These are phyloP conservation scores for Nothopassalora personata DNA, from an alignment of 2,329 filamentous ascomycete species.

Conservation along the genomic window DNA sequence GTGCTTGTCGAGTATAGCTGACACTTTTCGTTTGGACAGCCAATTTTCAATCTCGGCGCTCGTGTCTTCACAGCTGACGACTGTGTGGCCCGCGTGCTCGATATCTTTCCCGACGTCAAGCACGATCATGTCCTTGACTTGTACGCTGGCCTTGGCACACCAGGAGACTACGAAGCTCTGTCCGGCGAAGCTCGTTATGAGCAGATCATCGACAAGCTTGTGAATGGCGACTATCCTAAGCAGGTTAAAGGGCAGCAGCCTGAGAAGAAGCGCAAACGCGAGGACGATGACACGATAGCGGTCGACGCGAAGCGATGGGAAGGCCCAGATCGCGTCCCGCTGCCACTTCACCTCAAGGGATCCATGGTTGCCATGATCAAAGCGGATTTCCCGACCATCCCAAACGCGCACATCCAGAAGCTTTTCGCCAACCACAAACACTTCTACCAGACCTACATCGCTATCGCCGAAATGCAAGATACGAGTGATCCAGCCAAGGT, in stretches of 20 bases:
- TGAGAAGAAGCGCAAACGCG: constrained; percentile 29
- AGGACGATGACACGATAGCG: constrained; percentile 21
- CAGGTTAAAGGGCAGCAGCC: constrained; percentile 24
- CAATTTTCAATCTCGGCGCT: constrained; percentile 1
- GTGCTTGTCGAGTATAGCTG: too few species aligned
- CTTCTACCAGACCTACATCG: constrained; percentile 36
- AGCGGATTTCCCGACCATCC: constrained; percentile 38
- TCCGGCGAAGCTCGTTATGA: constrained; percentile 19
- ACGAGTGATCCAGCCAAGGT: constrained; percentile 8
- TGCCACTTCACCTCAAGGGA: constrained; percentile 12
- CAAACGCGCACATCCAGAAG: constrained; percentile 33
- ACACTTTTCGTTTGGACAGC: not conserved
- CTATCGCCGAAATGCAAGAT: constrained; percentile 27
- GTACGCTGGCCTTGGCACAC: constrained; percentile 17
- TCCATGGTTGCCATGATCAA: constrained; percentile 32
- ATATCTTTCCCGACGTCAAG: constrained; percentile 32
- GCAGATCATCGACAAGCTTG: constrained; percentile 28
- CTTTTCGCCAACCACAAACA: constrained; percentile 29
- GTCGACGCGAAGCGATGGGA: constrained; percentile 23
- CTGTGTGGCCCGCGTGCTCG: constrained; percentile 27
- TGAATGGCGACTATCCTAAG: constrained; percentile 28
- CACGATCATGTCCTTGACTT: constrained; percentile 28
- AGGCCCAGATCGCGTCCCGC: constrained; percentile 15
- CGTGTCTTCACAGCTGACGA: constrained; percentile 18
- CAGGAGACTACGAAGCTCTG: constrained; percentile 6